Percentiles rank a stretch among this genome's conserved stretches.
These are phyloP conservation scores for Thielaviopsis musarum DNA, from an alignment of 2,329 filamentous ascomycete genomes.

Conservation along the genomic window DNA sequence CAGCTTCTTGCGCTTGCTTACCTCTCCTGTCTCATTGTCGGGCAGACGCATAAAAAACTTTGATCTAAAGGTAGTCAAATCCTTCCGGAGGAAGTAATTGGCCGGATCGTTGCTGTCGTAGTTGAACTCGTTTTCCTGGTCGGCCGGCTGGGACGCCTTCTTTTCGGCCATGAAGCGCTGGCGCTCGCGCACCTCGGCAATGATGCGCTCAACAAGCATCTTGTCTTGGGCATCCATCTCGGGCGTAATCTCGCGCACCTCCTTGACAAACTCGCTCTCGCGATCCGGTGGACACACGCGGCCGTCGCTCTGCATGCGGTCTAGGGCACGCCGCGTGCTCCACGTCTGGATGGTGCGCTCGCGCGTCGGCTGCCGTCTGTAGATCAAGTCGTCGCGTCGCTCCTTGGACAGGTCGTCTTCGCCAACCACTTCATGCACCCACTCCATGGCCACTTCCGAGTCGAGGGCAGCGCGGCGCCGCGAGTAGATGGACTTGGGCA, in stretches of 20 bases:
- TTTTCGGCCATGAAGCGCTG: not conserved
- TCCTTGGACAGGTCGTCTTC: conserved; percentile 17
- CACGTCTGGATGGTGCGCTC: conserved; percentile 32
- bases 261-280: conserved; percentile 20
- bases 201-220: not conserved
- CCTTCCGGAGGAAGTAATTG: conserved; percentile 2
- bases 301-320: conserved; percentile 26
- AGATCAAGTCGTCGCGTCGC: conserved; percentile 14
- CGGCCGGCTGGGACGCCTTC: not conserved
- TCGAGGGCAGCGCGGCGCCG: conserved; percentile 42
- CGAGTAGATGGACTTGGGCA: conserved; percentile 42
- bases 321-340: conserved; percentile 23
- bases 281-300: conserved; percentile 29
- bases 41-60: conserved; percentile 6
- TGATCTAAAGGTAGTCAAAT: not conserved
- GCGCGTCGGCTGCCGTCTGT: conserved; percentile 19
- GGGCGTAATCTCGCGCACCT: conserved; percentile 5
- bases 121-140: not conserved
- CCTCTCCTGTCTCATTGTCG: conserved; percentile 8
- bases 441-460: conserved; percentile 42
- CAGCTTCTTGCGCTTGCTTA: not conserved
- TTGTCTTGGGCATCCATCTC: conserved; percentile 1
- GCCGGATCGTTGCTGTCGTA: conserved; percentile 1
- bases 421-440: conserved; percentile 40
- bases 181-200: not conserved